Percentiles rank a stretch among this genome's conserved stretches.
These are phyloP conservation scores for Alternaria brassicae DNA, from an alignment of 2,329 filamentous ascomycete genomes.

Conservation along the genomic window DNA sequence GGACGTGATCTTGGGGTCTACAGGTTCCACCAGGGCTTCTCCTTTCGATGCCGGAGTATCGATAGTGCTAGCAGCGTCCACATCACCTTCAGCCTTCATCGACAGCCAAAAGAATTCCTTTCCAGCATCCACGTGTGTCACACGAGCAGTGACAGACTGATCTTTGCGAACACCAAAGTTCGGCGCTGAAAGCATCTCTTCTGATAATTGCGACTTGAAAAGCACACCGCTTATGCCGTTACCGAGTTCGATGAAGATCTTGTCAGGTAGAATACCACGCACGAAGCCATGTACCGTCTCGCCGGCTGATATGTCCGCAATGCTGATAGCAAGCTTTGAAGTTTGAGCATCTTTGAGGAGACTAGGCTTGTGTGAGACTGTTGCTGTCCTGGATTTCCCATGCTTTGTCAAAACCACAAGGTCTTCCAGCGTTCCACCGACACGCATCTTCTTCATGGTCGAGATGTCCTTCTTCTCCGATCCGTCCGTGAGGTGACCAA, in stretches of 20 bases:
- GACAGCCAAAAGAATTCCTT: conserved; percentile 73
- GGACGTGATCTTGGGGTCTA: conserved; percentile 69
- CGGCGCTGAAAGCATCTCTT: conserved; percentile 70
- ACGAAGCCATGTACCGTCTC: conserved; percentile 79
- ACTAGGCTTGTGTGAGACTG: conserved; percentile 82
- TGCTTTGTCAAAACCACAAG: conserved; percentile 89
- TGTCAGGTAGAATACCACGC: conserved; percentile 80
- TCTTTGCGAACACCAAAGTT: conserved; percentile 81
- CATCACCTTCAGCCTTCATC: conserved; percentile 60
- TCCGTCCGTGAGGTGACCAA: conserved; percentile 85
- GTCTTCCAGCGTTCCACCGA: conserved; percentile 82
- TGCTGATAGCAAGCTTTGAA: conserved; percentile 72
- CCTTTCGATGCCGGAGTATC: conserved; percentile 39
- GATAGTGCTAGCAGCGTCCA: conserved; percentile 42
- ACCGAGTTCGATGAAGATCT: conserved; percentile 87
- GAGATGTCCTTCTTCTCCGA: conserved; percentile 78
- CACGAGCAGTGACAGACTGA: conserved; percentile 75
- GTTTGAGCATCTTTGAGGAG: conserved; percentile 77
- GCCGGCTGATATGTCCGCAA: conserved; percentile 75
- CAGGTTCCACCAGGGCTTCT: conserved; percentile 61
- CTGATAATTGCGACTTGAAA: conserved; percentile 77
- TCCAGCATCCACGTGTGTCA: conserved; percentile 74
- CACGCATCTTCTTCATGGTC: conserved; percentile 78
- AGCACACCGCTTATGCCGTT: conserved; percentile 78
- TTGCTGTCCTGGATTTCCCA: conserved; percentile 75